These are phyloP conservation scores for Chamaenerion angustifolium DNA, from an alignment of 345 rosid species.

Conservation along the genomic window DNA sequence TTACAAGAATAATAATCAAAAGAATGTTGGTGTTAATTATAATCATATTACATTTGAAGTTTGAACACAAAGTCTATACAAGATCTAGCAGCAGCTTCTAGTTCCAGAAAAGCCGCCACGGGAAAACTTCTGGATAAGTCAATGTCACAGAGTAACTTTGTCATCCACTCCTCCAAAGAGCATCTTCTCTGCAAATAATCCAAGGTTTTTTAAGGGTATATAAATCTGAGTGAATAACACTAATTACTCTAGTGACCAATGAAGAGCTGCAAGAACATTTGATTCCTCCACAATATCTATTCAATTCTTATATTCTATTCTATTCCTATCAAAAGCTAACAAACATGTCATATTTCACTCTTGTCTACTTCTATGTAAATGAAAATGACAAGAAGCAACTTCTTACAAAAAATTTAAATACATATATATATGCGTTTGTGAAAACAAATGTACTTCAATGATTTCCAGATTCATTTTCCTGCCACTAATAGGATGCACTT, in stretches of 20 bases:
- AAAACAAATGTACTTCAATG: no score
- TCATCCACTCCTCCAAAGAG: conserved; percentile 95
- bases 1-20: no score
- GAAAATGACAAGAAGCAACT: no score
- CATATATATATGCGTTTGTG: no score
- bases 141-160: conserved; percentile 81
- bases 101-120: conserved; percentile 92
- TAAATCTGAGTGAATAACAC: neutral
- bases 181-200: conserved; percentile 79
- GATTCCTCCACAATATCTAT: neutral
- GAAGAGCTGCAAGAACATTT: neutral
- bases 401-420: no score
- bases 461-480: no score
- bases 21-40: no score
- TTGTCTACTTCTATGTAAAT: no score
- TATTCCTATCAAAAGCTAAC: no score
- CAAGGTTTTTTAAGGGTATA: conserved; percentile 27
- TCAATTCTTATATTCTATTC: no score
- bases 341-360: no score
- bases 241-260: conserved; percentile 5
- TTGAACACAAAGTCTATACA: conserved; percentile 39
- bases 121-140: conserved; percentile 81
- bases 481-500: no score
- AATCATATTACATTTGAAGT: neutral
- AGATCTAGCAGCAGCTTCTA: conserved; percentile 95